These are phyloP conservation scores for Nemania sp. DNA, from an alignment of 2,329 filamentous ascomycete genomes.

Conservation along the genomic window DNA sequence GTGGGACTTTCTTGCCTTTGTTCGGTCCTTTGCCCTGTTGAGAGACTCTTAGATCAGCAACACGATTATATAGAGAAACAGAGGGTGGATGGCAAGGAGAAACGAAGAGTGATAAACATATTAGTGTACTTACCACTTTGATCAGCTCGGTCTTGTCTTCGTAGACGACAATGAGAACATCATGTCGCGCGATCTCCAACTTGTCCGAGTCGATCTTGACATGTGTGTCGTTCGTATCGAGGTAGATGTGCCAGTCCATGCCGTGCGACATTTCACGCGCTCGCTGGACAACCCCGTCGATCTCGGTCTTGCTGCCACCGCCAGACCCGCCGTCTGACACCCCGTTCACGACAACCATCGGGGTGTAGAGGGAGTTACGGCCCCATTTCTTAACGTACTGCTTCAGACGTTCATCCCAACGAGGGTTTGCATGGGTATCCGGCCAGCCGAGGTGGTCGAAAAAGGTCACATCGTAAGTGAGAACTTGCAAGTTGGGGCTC, in stretches of 20 bases:
- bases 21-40: neutral
- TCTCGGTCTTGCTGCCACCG: slow-evolving; percentile 29
- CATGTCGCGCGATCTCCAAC: slow-evolving; percentile 17
- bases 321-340: slow-evolving; percentile 35
- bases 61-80: no score
- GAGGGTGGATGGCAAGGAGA: neutral
- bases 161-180: slow-evolving; percentile 34
- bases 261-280: slow-evolving; percentile 17
- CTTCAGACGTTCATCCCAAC: slow-evolving; percentile 42
- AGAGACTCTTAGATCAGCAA: neutral
- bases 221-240: slow-evolving; percentile 33
- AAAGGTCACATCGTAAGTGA: slow-evolving; percentile 43
- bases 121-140: neutral
- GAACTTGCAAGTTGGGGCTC: slow-evolving; percentile 39
- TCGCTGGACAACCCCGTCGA: slow-evolving; percentile 27
- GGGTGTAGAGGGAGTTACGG: slow-evolving; percentile 41
- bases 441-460: slow-evolving; percentile 43
- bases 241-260: slow-evolving; percentile 32
- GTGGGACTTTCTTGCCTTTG: slow-evolving; percentile 40
- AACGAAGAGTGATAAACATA: neutral
- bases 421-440: slow-evolving; percentile 38
- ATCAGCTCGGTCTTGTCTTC: slow-evolving; percentile 26
- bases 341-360: slow-evolving; percentile 41
- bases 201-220: slow-evolving; percentile 34
- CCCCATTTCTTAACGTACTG: slow-evolving; percentile 42